These are phyloP conservation scores for Diplocarpon mali DNA, from an alignment of 2,329 filamentous ascomycete species.

Conservation along the genomic window DNA sequence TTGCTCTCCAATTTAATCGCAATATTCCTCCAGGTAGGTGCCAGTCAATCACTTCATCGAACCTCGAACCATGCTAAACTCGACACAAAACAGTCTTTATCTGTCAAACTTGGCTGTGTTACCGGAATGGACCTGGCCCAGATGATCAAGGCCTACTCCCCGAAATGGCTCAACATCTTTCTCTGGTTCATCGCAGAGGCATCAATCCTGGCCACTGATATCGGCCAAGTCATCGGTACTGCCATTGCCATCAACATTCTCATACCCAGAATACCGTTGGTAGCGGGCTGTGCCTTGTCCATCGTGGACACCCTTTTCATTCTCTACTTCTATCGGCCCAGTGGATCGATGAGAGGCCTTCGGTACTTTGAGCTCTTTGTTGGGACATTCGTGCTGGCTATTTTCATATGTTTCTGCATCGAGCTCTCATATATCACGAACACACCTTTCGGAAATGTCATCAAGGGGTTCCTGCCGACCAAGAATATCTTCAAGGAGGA, in stretches of 20 bases:
- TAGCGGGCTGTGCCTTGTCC: slow-evolving; percentile 55
- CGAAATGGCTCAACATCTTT: slow-evolving; percentile 39
- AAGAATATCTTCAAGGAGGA: slow-evolving; percentile 42
- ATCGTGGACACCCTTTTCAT: slow-evolving; percentile 57
- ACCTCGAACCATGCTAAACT: background rate
- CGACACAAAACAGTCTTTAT: slow-evolving; percentile 32
- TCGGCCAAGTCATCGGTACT: slow-evolving; percentile 48
- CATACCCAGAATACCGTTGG: slow-evolving; percentile 48
- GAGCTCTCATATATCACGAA: slow-evolving; percentile 49
- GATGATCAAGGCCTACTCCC: slow-evolving; percentile 38
- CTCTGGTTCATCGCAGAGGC: slow-evolving; percentile 41
- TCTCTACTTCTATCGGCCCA: slow-evolving; percentile 51
- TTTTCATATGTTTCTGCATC: slow-evolving; percentile 58
- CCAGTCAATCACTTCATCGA: background rate
- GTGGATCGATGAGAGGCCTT: slow-evolving; percentile 43
- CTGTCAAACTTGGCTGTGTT: slow-evolving; percentile 41
- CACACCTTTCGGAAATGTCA: slow-evolving; percentile 43
- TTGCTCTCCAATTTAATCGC: slow-evolving; percentile 44
- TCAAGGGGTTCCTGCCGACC: slow-evolving; percentile 53
- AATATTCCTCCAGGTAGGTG: slow-evolving; percentile 33
- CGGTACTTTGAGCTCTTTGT: slow-evolving; percentile 53
- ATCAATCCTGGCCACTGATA: slow-evolving; percentile 26
- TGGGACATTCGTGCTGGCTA: slow-evolving; percentile 47
- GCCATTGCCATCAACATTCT: slow-evolving; percentile 58
- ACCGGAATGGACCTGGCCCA: slow-evolving; percentile 41